Evolutionary conservation across 139 green algal genomes (phyloP), one percentile per base, ranked within the genome.

Genomic region (Chlamydomonas applanata): DNA sequence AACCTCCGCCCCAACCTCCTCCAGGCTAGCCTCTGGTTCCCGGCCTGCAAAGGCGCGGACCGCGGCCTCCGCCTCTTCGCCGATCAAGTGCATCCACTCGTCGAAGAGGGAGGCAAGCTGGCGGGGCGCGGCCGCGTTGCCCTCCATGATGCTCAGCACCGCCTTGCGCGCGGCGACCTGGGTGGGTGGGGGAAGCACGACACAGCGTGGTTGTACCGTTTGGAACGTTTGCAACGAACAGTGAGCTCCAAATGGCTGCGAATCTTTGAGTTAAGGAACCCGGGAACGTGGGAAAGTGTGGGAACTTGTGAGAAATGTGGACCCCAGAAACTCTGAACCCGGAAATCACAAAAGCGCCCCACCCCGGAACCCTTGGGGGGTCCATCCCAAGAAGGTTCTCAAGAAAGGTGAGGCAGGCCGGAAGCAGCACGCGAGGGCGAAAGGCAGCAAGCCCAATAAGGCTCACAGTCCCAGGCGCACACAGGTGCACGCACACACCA

Each of bases 81-180:
- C 59, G 1, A 88, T 64, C 3, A 92, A 72, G 67, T 82, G 84
- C 67, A 88, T 80, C 77, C 79, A 88, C 49, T 75, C 44, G 9
- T 83, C 76, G 71, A 91, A 93, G 35, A 91, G 73, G 0, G 52
- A 72, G 9, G 80, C 82, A n/a, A 93, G 78, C 57, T 74, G 69
- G 45, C 73, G 67, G 27, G 88, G 86, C 19, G 84, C 84, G 13
- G 63, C 52, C 1, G 79, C 27, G 77, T 89, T 90, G 63, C 46
- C 70, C 24, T 80, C 59, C 73, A 91, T 72, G 36, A 88, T 83
- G 24, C 17, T 35, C 29, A 75, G 36, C 25, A 89, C 62, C 66
- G 79, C 60, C 81, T 91, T 49, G 40, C 40, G 40, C 40, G 40
- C 40, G 11, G 40, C 40, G 11, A 49, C 40, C 40, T 49, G 40